phyloP scores from a whole-genome alignment of 23 red algal species.

The Gracilaria vermiculophylla region DNA sequence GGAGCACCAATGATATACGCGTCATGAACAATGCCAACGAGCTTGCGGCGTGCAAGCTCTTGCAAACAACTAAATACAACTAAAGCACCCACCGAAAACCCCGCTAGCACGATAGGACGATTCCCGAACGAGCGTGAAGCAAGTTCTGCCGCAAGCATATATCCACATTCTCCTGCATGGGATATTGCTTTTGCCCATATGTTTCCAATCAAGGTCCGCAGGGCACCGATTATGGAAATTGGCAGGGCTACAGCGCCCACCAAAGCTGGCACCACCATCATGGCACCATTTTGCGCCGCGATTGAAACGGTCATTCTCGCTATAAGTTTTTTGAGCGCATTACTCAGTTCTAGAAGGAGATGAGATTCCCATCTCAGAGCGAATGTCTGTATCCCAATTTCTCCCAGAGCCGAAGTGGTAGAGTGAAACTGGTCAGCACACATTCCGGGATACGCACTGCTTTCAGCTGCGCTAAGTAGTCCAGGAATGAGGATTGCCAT shows the following conservation, averaged over 20 bases:
- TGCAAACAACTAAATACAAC: constrained; percentile 54
- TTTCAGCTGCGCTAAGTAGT: constrained; percentile 31
- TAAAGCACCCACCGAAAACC: constrained; percentile 58
- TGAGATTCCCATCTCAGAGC: constrained; percentile 61
- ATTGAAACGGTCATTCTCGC: constrained; percentile 54
- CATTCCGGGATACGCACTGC: constrained; percentile 57
- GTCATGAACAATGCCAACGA: constrained; percentile 64
- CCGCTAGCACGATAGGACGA: constrained; percentile 50
- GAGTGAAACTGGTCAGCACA: constrained; percentile 57
- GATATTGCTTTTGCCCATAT: constrained; percentile 65
- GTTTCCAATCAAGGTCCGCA: constrained; percentile 61
- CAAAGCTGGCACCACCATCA: constrained; percentile 42
- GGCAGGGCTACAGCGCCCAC: constrained; percentile 62
- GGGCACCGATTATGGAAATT: constrained; percentile 50
- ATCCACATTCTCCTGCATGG: constrained; percentile 40
- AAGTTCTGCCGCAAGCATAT: constrained; percentile 70
- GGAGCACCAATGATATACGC: constrained; percentile 64
- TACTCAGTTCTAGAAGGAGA: constrained; percentile 62
- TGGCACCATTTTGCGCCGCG: constrained; percentile 50
- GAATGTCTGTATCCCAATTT: constrained; percentile 45
- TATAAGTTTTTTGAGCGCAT: constrained; percentile 41
- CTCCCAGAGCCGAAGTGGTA: neutral
- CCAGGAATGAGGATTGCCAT: constrained; percentile 64
- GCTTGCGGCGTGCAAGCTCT: constrained; percentile 56
- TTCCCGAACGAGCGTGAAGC: constrained; percentile 62